Base-by-base conservation (phyloP, 2,329 filamentous ascomycete genomes). In the Venturia aucupariae region DNA sequence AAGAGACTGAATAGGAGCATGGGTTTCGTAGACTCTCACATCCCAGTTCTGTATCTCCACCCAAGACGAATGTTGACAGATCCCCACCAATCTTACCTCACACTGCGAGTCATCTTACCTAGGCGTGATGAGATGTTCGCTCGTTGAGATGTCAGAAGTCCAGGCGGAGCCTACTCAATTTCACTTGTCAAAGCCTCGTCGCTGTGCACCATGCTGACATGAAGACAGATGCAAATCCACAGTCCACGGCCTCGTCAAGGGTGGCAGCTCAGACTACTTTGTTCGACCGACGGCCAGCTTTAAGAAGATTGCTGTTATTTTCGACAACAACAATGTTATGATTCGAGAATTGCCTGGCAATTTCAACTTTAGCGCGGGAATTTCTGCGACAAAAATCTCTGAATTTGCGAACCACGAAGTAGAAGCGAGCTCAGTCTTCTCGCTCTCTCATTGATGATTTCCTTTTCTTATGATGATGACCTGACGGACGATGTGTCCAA, bases 201-300 rank as follows among this genome's bases (percentile, higher is more conserved):
- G 46, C 22, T 22, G 13, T 51, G 2, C 46, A 51, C 15, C 46
- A 35, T 57, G 51, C 51, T 57, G 24, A 57, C 54, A 30, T 35
- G 84, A 87, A 72, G 80, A 77, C 54, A 84, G 84, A 70, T 83
- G 84, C 75, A 91, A 89, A 77, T 86, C 85, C 46, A 90, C 88
- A 19, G 79, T 91, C 69, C 89, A 92, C 75, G 75, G 75, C 41
- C 82, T 84, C 68, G 78, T 82, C 61, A 78, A 83, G 35, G 86
- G 84, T 41, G 88, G 88, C 62, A 84, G 86, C 72, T 86, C 84
- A 38, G 85, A 92, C 75, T 92, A 86, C 77, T 89, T 93, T 73
- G 76, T 79, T 51, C 85, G 90, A 38, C 90, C 90, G 3, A 78
- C 78, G 30, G 76, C 79, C 60, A 74, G 74, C 44, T 81, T 78